Conservation (phyloP, 176 grass and related monocot genomes). For the Phoenix roebelenii region DNA sequence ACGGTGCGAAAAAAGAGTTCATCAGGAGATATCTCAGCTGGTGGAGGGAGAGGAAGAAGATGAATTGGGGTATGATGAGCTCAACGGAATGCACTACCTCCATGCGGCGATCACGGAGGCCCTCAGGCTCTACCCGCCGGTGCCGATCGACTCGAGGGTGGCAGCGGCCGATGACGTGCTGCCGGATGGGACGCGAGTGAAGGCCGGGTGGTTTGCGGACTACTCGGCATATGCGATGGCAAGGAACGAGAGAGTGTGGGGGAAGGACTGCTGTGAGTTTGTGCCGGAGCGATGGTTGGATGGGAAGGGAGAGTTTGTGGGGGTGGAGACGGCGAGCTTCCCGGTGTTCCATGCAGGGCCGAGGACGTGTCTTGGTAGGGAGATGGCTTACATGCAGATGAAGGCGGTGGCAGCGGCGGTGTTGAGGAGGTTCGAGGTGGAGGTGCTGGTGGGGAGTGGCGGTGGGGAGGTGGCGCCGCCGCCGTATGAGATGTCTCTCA, state of each 20-base stretch:
- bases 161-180: slow-evolving; percentile 37
- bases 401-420: slow-evolving; percentile 43
- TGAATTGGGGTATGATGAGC: slow-evolving; percentile 10
- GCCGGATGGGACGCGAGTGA: slow-evolving; percentile 58
- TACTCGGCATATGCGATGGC: slow-evolving; percentile 64
- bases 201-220: slow-evolving; percentile 43
- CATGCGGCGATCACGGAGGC: slow-evolving; percentile 56
- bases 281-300: slow-evolving; percentile 50
- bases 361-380: slow-evolving; percentile 49
- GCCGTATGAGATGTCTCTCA: slow-evolving; percentile 35
- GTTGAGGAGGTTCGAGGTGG: slow-evolving; percentile 31
- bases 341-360: slow-evolving; percentile 47
- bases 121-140: slow-evolving; percentile 68
- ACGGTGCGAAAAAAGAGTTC: slow-evolving; percentile 29
- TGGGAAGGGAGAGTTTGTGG: slow-evolving; percentile 25
- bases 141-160: slow-evolving; percentile 44
- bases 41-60: slow-evolving; percentile 5
- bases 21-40: slow-evolving; percentile 25
- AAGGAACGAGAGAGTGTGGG: slow-evolving; percentile 44
- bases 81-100: slow-evolving; percentile 48
- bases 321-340: slow-evolving; percentile 33
- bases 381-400: slow-evolving; percentile 77
- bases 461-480: slow-evolving; percentile 23
- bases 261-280: slow-evolving; percentile 26
- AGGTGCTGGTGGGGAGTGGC: slow-evolving; percentile 1